Evolutionary conservation across 163 green algal genomes (phyloP), one percentile per base, ranked within the genome.

Genomic region (Chlorella variabilis): DNA sequence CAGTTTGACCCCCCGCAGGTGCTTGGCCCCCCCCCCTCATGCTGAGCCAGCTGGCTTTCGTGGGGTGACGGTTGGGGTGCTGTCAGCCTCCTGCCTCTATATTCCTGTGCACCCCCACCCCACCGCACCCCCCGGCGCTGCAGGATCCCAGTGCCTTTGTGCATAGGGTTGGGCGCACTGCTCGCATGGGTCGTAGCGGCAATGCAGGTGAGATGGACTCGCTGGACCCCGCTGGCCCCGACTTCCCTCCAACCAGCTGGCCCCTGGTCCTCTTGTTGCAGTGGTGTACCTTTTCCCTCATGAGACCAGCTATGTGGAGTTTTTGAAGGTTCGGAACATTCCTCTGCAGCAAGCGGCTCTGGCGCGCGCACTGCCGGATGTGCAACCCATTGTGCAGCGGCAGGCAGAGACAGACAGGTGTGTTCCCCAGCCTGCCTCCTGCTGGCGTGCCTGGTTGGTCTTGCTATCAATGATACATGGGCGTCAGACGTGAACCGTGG

Each of bases 1-100:
- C 96, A 98, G 89, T 90, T 92, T 48, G 95, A 98, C 84, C 84
- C 93, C 9, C 95, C 94, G 0, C 91, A 95, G 25, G 93, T 94
- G n/a, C 42, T 41, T 4, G 9, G 36, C 18, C 6, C 33, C 33
- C 5, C 31, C 2, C 9, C 25, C 54, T 80, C 33, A 3, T 80
- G 39, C 65, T 75, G 49, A 74, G 23, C 15, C 23, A n/a, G 27
- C 5, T 31, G 34, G 71, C 78, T 42, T 20, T 21, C 23, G 2
- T 42, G 20, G 13, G 21, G 9, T 18, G 15, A 34, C 1, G 20
- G 20, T 38, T 23, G 3, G 25, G 11, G 20, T 39, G 39, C 66
- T 36, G 6, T 29, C 23, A 58, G 11, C 3, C 4, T 48, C 23
- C 38, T 36, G 23, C 38, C 3, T 23, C 15, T 38, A 33, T 68